Conservation (phyloP, 208 protist species). For the Trypanosomatidae sp. region DNA sequence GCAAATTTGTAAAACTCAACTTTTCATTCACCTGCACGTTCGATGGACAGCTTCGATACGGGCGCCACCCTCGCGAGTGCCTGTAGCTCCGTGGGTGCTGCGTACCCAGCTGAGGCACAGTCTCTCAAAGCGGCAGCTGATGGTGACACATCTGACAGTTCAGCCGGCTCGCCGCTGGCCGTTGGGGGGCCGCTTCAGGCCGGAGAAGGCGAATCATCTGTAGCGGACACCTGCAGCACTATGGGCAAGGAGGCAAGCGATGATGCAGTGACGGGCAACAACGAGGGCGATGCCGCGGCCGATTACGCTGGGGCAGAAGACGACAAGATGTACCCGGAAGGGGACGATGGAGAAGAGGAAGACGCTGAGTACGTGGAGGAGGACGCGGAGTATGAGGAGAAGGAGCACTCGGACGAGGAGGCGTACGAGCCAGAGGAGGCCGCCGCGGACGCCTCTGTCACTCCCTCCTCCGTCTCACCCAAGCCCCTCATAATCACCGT, state of each 20-base stretch:
- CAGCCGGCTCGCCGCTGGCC: not conserved
- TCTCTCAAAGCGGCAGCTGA: slow-evolving; percentile 2
- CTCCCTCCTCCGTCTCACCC: not conserved
- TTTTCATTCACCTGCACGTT: not conserved
- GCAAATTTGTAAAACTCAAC: not conserved
- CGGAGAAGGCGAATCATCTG: not conserved
- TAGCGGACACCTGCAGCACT: not conserved
- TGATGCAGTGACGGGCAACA: not conserved
- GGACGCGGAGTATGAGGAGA: slow-evolving; percentile 28
- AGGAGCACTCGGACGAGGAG: slow-evolving; percentile 28
- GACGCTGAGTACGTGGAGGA: slow-evolving; percentile 33
- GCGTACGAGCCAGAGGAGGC: slow-evolving; percentile 35
- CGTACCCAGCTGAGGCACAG: slow-evolving; percentile 2
- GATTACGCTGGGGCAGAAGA: not conserved
- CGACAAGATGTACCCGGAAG: not conserved
- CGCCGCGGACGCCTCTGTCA: slow-evolving; percentile 1
- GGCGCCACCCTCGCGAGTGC: not conserved
- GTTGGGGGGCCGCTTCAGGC: not conserved
- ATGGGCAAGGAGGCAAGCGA: not conserved
- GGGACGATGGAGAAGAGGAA: slow-evolving; percentile 5
- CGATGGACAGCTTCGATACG: slow-evolving; percentile 4
- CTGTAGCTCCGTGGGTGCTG: not conserved
- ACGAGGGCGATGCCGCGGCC: not conserved
- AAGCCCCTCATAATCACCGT: slow-evolving; percentile 29
- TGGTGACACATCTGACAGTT: slow-evolving; percentile 5